Evolutionary conservation across 2,329 filamentous ascomycete genomes (phyloP).

Genomic region (Cercospora citrullina): DNA sequence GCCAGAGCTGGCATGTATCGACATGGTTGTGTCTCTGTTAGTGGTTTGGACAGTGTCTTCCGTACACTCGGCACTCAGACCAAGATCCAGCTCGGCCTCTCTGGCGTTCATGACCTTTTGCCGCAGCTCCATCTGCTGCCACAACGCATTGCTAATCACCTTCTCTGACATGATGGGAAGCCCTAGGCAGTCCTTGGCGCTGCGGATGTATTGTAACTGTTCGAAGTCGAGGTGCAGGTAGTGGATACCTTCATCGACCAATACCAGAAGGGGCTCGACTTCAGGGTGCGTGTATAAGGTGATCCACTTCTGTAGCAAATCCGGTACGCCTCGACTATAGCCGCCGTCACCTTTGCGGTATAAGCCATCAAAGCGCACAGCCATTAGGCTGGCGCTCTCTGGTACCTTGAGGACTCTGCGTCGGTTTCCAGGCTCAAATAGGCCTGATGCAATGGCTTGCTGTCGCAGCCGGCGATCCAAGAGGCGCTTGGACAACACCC

Average conservation of each 20-base stretch:
- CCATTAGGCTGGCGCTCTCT: constrained; percentile 50
- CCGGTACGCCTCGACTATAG: constrained; percentile 42
- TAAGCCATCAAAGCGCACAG: constrained; percentile 54
- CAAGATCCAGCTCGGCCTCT: constrained; percentile 55
- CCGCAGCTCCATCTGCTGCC: constrained; percentile 59
- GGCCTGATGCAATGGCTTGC: constrained; percentile 50
- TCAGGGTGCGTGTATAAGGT: constrained; percentile 56
- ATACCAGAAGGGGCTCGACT: constrained; percentile 56
- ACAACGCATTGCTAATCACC: constrained; percentile 57
- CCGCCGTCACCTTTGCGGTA: constrained; percentile 50
- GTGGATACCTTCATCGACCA: constrained; percentile 60
- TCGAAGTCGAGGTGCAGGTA: constrained; percentile 62
- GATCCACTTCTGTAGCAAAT: constrained; percentile 52
- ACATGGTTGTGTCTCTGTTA: constrained; percentile 33
- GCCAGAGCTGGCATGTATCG: constrained; percentile 28
- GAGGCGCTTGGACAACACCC: constrained; percentile 56
- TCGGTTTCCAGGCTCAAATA: constrained; percentile 48
- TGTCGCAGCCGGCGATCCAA: constrained; percentile 53
- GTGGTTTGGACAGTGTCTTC: constrained; percentile 30
- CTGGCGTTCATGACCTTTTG: constrained; percentile 56
- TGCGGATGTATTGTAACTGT: constrained; percentile 57
- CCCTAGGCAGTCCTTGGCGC: constrained; percentile 54
- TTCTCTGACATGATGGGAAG: constrained; percentile 57
- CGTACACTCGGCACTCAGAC: constrained; percentile 49
- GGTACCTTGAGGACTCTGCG: constrained; percentile 50